Base-by-base conservation (phyloP, 352 stramenopile species). In the Elongisporangium undulatum region DNA sequence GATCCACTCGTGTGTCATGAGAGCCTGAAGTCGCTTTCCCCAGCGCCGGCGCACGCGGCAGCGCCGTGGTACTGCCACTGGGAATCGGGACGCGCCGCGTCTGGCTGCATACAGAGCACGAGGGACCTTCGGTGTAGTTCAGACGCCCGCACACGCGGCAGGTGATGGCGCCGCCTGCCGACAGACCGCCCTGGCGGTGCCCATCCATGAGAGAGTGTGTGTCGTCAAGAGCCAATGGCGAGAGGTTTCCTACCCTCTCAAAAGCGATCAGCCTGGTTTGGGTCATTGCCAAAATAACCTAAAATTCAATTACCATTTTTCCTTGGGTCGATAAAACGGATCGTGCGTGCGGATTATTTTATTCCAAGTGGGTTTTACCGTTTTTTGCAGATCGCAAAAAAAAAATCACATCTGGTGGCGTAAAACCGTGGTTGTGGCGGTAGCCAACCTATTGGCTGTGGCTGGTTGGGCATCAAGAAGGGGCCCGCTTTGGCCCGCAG, bases 111-210 rank as follows among this genome's bases (percentile, higher is more conserved):
- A 13, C 29, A 15, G 29, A 2, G 9, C 29, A 41, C 9, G 8
- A 15, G 9, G 29, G 29, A 4, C 29, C 29, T 15, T 41, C 13
- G 53, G 56, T 75, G 53, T 79, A 84, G 52, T 79, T 84, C 52
- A 84, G 65, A 60, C 72, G 79, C 24, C 75, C 71, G 39, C 75
- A 84, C n/a, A 65, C 58, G 48, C 54, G 63, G 58, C 75, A 84
- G 16, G 66, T 72, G 13, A 80, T 62, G 26, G 20, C 55, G 63
- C 34, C 29, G 29, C 29, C 29, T 41, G 29, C 29, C 29, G 29
- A 41, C 13, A 41, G 29, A 41, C 29, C 29, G 5, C 9, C 9
- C 29, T 41, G 29, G 29, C 29, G 29, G 29, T 41, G 29, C 29
- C 29, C 29, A 41, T 41, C 29, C 29, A 41, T 41, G n/a, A n/a